A percentile compares a stretch with the other conserved stretches of the same genome.
Conservation (phyloP, 257 asterid genomes). For the Anisodus tanguticus region DNA sequence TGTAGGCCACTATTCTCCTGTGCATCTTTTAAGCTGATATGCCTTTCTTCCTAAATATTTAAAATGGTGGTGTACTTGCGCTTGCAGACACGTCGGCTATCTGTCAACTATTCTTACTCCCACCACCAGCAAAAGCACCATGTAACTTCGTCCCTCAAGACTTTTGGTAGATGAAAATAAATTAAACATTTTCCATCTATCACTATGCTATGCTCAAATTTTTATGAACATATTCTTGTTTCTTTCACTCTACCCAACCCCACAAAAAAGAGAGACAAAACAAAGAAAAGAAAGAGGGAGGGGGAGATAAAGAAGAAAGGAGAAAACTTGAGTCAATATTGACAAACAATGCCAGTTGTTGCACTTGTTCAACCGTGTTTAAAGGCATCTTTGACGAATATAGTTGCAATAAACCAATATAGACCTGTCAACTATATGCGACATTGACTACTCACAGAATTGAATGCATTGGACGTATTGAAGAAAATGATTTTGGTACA, state of each 20-base stretch:
- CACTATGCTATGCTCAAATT: background rate
- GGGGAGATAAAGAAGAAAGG: background rate
- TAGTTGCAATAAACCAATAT: background rate
- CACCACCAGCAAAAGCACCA: no score
- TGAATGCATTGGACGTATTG: background rate
- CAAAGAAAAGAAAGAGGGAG: background rate
- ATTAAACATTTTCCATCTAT: no score
- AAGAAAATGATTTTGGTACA: background rate
- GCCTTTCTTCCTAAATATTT: background rate
- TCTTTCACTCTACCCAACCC: background rate
- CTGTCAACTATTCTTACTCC: no score
- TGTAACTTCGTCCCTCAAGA: no score
- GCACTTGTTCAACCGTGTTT: background rate
- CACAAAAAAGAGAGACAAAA: no score
- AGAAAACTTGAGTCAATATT: background rate
- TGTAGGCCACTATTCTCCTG: background rate
- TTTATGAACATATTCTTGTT: background rate
- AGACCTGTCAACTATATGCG: background rate
- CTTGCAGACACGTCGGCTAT: background rate
- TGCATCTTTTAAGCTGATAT: background rate
- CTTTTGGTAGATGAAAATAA: no score
- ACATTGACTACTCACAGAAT: background rate
- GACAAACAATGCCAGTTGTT: background rate
- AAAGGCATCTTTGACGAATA: background rate
- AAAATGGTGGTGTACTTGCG: background rate